phyloP scores from a whole-genome alignment of 345 rosid genomes.

The Sapria himalayana region DNA sequence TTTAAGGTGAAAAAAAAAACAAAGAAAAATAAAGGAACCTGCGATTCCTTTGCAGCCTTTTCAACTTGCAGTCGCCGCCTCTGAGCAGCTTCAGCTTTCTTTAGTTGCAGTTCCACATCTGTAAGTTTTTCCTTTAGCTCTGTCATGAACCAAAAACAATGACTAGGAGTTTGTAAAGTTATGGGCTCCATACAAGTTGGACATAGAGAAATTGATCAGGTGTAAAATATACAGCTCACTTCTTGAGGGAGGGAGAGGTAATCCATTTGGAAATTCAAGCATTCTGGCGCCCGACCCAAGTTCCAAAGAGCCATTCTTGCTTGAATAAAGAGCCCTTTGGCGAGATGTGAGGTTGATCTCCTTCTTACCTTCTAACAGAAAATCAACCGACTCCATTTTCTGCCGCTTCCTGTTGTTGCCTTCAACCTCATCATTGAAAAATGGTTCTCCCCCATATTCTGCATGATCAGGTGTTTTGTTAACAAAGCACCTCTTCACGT shows the following conservation, averaged over 20 bases:
- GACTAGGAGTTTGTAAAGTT: neutral
- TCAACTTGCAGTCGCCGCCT: slow-evolving; percentile 72
- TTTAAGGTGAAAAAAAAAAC: slow-evolving; percentile 1
- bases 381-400: slow-evolving; percentile 38
- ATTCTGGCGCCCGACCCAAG: slow-evolving; percentile 25
- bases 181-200: neutral
- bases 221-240: slow-evolving; percentile 22
- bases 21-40: slow-evolving; percentile 35
- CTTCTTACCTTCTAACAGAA: slow-evolving; percentile 32
- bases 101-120: slow-evolving; percentile 66
- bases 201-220: neutral
- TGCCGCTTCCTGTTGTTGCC: slow-evolving; percentile 26
- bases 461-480: slow-evolving; percentile 28
- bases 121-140: slow-evolving; percentile 80
- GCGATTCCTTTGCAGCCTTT: slow-evolving; percentile 71
- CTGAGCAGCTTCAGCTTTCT: slow-evolving; percentile 88
- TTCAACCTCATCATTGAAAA: slow-evolving; percentile 31
- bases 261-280: slow-evolving; percentile 75
- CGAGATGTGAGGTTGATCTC: slow-evolving; percentile 67
- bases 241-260: slow-evolving; percentile 83
- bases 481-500: slow-evolving; percentile 30
- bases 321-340: slow-evolving; percentile 78
- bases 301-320: slow-evolving; percentile 30
- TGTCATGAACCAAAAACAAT: slow-evolving; percentile 9
- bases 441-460: slow-evolving; percentile 33